Conservation (phyloP, 441 rosid genomes). For the Croton setiger region DNA sequence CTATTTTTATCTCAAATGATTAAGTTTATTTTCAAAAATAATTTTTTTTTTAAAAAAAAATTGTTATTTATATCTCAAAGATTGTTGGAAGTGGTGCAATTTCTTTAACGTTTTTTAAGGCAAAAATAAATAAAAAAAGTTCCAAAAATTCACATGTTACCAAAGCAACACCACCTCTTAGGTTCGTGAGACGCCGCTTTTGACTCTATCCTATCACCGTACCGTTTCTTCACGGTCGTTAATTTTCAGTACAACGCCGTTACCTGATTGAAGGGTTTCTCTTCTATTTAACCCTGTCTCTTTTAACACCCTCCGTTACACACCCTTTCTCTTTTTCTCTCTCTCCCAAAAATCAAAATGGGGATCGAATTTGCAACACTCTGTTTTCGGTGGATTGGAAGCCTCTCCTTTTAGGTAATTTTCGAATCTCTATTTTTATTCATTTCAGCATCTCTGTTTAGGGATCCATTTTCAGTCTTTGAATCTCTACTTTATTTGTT, state of each 20-base stretch:
- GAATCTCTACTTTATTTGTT: slow-evolving; percentile 28
- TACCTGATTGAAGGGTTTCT: slow-evolving; percentile 6
- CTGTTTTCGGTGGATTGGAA: slow-evolving; percentile 36
- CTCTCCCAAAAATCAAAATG: slow-evolving; percentile 19
- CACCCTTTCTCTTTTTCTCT: slow-evolving; percentile 2
- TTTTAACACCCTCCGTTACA: slow-evolving; percentile 33
- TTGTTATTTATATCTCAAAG: not conserved
- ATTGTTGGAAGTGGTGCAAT: not conserved
- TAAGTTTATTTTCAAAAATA: too few species aligned
- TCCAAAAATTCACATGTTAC: not conserved
- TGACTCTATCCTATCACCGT: slow-evolving; percentile 33
- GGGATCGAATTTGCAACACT: slow-evolving; percentile 32
- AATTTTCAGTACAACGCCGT: slow-evolving; percentile 21
- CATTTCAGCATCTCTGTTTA: slow-evolving; percentile 7
- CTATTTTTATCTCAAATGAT: too few species aligned
- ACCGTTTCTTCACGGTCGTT: slow-evolving; percentile 37
- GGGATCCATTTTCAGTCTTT: slow-evolving; percentile 23
- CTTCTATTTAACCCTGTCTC: slow-evolving; percentile 31
- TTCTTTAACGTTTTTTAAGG: not conserved
- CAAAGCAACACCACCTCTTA: not conserved
- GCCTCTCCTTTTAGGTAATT: slow-evolving; percentile 37
- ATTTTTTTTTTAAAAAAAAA: too few species aligned
- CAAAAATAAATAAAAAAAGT: not conserved
- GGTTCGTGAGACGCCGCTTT: slow-evolving; percentile 30
- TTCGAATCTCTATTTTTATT: slow-evolving; percentile 20